Evolutionary conservation across 805 yeast genomes (phyloP).

Genomic region (Saturnispora serradocipensis): DNA sequence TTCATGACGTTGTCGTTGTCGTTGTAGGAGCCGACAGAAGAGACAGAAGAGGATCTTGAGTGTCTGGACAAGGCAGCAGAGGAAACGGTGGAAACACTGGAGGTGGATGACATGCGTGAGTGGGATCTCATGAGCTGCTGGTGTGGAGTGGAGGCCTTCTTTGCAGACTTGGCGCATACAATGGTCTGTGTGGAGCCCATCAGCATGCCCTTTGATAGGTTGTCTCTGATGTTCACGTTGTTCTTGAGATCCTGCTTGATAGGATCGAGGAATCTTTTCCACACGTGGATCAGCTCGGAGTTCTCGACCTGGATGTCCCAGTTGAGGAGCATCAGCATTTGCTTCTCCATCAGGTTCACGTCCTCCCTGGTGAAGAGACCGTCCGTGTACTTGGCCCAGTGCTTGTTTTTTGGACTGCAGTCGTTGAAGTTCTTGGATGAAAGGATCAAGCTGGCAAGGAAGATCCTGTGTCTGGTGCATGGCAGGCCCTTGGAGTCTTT

Average conservation of each 20-base stretch:
- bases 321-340: constrained; percentile 53
- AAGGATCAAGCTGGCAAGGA: constrained; percentile 63
- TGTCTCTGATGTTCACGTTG: constrained; percentile 25
- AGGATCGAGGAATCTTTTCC: constrained; percentile 42
- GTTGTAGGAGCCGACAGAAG: constrained; percentile 12
- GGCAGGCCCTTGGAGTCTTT: constrained; percentile 67
- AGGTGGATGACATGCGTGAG: constrained; percentile 9
- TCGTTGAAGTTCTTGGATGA: constrained; percentile 72
- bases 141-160: not conserved
- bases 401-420: constrained; percentile 65
- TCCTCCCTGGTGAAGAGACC: constrained; percentile 61
- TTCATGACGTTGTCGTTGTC: not conserved
- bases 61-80: constrained; percentile 14
- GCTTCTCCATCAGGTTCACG: constrained; percentile 75
- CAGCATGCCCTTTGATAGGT: constrained; percentile 22
- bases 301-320: constrained; percentile 54
- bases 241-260: constrained; percentile 32
- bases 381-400: constrained; percentile 75
- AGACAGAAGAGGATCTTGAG: constrained; percentile 26
- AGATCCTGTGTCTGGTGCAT: constrained; percentile 71
- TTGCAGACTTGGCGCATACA: constrained; percentile 10
- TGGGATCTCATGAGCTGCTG: not conserved
- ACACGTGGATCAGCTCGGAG: constrained; percentile 34
- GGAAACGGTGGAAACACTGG: constrained; percentile 10
- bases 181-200: constrained; percentile 25